These are phyloP conservation scores for Alternaria solani DNA, from an alignment of 2,329 filamentous ascomycete genomes.

Conservation along the genomic window DNA sequence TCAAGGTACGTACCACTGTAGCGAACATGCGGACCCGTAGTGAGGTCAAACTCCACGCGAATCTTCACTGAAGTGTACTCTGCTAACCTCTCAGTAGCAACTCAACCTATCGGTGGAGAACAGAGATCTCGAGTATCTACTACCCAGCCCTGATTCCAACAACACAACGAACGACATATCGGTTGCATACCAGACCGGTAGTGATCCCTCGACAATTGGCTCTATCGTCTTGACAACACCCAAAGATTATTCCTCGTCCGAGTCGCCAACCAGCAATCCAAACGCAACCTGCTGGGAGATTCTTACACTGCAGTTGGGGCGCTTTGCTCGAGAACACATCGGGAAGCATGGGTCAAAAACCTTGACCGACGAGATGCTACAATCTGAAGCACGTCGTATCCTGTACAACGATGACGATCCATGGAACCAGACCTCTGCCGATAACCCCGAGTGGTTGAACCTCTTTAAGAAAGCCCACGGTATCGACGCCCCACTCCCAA, in stretches of 20 bases:
- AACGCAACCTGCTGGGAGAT: slow-evolving; percentile 60
- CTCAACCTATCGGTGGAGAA: slow-evolving; percentile 23
- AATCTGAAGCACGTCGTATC: slow-evolving; percentile 57
- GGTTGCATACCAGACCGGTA: slow-evolving; percentile 25
- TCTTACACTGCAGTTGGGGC: slow-evolving; percentile 56
- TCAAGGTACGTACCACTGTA: slow-evolving; percentile 33
- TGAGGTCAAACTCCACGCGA: background rate
- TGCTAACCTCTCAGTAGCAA: slow-evolving; percentile 29
- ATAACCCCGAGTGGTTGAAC: slow-evolving; percentile 57
- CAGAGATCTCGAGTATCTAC: slow-evolving; percentile 39
- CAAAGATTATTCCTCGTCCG: slow-evolving; percentile 20
- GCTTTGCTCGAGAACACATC: slow-evolving; percentile 53
- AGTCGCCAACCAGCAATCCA: slow-evolving; percentile 19
- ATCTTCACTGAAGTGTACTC: background rate
- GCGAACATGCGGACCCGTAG: slow-evolving; percentile 3
- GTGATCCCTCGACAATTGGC: slow-evolving; percentile 21
- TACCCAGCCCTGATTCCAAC: slow-evolving; percentile 22
- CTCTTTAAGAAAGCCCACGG: slow-evolving; percentile 61
- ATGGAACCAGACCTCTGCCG: slow-evolving; percentile 56
- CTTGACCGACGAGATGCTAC: slow-evolving; percentile 60
- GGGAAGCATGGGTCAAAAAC: slow-evolving; percentile 45
- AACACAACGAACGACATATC: slow-evolving; percentile 20
- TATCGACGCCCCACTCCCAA: slow-evolving; percentile 31
- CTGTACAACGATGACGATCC: slow-evolving; percentile 59
- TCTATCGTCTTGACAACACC: slow-evolving; percentile 31